phyloP scores from a whole-genome alignment of 2,329 filamentous ascomycete species.

The Trichoderma endophyticum region DNA sequence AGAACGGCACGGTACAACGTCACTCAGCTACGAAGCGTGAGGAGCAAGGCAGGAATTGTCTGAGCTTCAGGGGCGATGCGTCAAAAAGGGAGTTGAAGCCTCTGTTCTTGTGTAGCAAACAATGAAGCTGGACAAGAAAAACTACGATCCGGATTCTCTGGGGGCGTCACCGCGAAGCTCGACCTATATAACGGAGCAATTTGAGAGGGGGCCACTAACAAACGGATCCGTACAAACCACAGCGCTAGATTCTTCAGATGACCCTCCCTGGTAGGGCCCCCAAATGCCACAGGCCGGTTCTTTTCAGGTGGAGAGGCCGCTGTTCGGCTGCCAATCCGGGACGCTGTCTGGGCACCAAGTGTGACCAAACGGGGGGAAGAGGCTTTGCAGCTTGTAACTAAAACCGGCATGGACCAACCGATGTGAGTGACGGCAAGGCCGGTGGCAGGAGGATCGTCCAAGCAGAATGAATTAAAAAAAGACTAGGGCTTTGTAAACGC shows the following conservation, averaged over 20 bases:
- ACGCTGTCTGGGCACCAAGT: constrained; percentile 1
- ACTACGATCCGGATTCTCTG: background rate
- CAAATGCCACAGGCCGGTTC: background rate
- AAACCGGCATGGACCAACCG: constrained; percentile 15
- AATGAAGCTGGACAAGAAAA: background rate
- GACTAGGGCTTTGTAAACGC: background rate
- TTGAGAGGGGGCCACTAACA: background rate
- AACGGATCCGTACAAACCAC: background rate
- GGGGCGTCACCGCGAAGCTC: constrained; percentile 11
- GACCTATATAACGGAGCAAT: constrained; percentile 9
- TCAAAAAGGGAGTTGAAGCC: background rate
- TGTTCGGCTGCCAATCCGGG: constrained; percentile 10
- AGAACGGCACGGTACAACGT: constrained; percentile 17
- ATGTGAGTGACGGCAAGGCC: constrained; percentile 13
- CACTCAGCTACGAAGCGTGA: constrained; percentile 12
- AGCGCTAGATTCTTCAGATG: constrained; percentile 10
- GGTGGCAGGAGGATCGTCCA: background rate
- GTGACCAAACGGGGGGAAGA: background rate
- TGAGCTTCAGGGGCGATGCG: background rate
- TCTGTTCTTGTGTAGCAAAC: background rate
- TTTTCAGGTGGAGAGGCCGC: constrained; percentile 6
- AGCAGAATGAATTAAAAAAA: background rate
- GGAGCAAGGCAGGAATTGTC: background rate
- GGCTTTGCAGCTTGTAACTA: constrained; percentile 4
- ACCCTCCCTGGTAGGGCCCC: background rate